Conservation (phyloP, 495 filamentous ascomycete genomes). For the Penicillium nucicola region DNA sequence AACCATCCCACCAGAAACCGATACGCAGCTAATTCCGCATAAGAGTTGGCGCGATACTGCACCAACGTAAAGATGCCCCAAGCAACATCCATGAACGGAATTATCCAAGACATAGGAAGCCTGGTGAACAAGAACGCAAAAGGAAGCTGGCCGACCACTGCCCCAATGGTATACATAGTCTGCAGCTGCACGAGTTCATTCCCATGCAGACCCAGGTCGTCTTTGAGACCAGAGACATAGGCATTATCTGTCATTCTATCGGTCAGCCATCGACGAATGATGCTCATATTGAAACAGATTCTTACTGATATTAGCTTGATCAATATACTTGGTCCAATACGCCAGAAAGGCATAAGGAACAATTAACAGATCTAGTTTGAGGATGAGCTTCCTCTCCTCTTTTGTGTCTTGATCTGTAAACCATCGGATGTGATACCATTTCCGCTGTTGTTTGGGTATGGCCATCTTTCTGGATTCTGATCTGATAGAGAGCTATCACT, state of each 20-base stretch:
- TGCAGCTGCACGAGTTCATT: constrained; percentile 49
- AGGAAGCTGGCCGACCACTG: constrained; percentile 48
- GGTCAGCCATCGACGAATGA: no score
- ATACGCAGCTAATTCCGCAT: constrained; percentile 44
- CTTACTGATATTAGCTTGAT: constrained; percentile 37
- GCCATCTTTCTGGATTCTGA: constrained; percentile 8
- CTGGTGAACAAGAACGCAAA: constrained; percentile 50
- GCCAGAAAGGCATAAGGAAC: constrained; percentile 39
- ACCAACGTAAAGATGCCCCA: constrained; percentile 49
- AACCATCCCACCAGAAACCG: constrained; percentile 88
- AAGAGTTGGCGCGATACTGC: constrained; percentile 38
- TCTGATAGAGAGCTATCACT: neutral
- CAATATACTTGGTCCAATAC: constrained; percentile 49
- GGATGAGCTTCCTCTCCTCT: constrained; percentile 39
- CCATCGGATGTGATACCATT: constrained; percentile 42
- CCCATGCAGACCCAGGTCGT: constrained; percentile 32
- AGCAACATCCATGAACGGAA: constrained; percentile 39
- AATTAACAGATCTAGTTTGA: constrained; percentile 44
- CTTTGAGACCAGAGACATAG: constrained; percentile 26
- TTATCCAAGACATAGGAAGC: constrained; percentile 45
- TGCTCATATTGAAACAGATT: no score
- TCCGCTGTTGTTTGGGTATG: constrained; percentile 19
- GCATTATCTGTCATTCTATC: constrained; percentile 33
- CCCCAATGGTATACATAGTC: constrained; percentile 49
- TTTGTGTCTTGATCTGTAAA: constrained; percentile 40